Conservation (phyloP, 1,284 basidiomycete species). For the Fomitopsis pinicola region DNA sequence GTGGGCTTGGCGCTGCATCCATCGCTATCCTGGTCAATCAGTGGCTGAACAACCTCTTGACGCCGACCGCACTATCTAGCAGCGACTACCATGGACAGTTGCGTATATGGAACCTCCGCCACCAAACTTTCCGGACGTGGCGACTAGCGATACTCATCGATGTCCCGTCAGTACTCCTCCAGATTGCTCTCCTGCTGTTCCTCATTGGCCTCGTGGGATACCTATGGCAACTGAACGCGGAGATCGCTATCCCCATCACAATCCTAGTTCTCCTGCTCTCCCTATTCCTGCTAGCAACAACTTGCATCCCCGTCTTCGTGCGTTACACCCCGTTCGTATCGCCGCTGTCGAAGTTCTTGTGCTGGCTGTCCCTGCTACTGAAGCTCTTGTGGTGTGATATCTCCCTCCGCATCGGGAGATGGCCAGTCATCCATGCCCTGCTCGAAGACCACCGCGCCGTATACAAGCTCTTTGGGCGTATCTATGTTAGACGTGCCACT, state of each 20-base stretch:
- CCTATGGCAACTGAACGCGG: slow-evolving; percentile 16
- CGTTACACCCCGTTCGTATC: slow-evolving; percentile 21
- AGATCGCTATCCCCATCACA: slow-evolving; percentile 8
- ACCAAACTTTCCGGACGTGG: slow-evolving; percentile 17
- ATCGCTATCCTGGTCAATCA: slow-evolving; percentile 17
- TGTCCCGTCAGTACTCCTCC: slow-evolving; percentile 18
- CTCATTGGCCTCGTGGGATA: slow-evolving; percentile 20
- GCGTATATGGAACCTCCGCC: slow-evolving; percentile 17
- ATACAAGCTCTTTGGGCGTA: no score
- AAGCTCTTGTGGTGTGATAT: no score
- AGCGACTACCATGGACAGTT: slow-evolving; percentile 15
- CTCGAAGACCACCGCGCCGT: no score
- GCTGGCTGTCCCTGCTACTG: not conserved
- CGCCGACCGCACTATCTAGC: slow-evolving; percentile 9
- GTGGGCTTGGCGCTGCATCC: slow-evolving; percentile 19
- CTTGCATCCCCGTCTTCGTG: slow-evolving; percentile 14
- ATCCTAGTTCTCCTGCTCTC: slow-evolving; percentile 12
- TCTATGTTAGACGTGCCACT: no score
- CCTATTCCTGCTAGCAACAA: slow-evolving; percentile 14
- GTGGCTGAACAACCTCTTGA: slow-evolving; percentile 19
- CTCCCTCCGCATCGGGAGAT: no score
- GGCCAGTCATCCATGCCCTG: no score
- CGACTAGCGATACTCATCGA: slow-evolving; percentile 17
- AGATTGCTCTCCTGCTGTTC: slow-evolving; percentile 19
- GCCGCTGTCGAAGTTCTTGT: slow-evolving; percentile 10